phyloP scores from a whole-genome alignment of 2,329 filamentous ascomycete genomes.

The Calonectria multiphialidica region DNA sequence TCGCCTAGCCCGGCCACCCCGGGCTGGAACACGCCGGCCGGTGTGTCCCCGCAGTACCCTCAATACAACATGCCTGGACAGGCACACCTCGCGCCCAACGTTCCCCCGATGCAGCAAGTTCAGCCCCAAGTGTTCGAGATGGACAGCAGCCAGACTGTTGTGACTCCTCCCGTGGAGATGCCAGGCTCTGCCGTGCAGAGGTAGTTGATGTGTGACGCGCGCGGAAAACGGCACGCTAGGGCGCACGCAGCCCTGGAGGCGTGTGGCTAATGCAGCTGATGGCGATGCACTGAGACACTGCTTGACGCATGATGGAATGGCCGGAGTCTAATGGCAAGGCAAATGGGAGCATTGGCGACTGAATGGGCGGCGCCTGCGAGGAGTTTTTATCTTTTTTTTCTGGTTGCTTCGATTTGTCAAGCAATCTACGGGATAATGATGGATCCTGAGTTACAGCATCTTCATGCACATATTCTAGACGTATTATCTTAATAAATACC shows the following conservation, averaged over 20 bases:
- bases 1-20: constrained; percentile 14
- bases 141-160: constrained; percentile 29
- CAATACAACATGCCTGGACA: constrained; percentile 17
- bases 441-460: constrained; percentile 1
- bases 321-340: not conserved
- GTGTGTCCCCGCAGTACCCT: not conserved
- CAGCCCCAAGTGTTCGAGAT: constrained; percentile 34
- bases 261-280: not conserved
- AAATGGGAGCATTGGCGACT: constrained; percentile 3
- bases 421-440: not conserved
- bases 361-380: constrained; percentile 5
- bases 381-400: not conserved
- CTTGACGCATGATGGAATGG: not conserved
- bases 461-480: constrained; percentile 8
- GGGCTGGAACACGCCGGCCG: not conserved
- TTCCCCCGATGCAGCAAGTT: not conserved
- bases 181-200: constrained; percentile 5
- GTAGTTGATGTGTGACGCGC: not conserved
- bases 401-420: not conserved
- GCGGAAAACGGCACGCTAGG: not conserved
- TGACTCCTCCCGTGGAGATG: constrained; percentile 7
- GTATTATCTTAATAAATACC: constrained; percentile 7
- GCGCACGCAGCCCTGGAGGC: not conserved
- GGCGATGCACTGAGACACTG: constrained; percentile 2
- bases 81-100: not conserved